Base-by-base conservation (phyloP, 768 basidiomycete species). In the Hirschioporus abietinus region DNA sequence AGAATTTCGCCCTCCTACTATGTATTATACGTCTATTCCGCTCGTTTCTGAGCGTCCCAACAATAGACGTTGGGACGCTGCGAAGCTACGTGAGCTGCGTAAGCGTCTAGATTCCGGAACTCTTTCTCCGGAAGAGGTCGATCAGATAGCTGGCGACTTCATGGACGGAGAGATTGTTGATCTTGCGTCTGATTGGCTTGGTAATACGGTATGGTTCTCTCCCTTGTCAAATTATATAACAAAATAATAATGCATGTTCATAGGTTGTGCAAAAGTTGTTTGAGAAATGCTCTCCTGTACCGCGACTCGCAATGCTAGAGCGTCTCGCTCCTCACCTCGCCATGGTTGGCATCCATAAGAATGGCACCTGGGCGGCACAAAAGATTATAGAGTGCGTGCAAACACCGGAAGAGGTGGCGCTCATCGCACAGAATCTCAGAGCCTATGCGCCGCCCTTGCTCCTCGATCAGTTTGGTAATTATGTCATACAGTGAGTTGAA, bases 361-460 rank as follows among this genome's bases (percentile, higher is more conserved):
- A 99, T 71, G 97, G 97, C 30, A 99, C 97, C 0, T 99, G 97
- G 97, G 96, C 96, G 1, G 96, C 96, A 2, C 97, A 99, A 78
- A 99, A 98, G 84, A 95, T 97, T 74, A 99, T 99, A 67, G 95
- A 98, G 78, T 96, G 95, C 68, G 92, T 95, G 59, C 86, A 89
- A 66, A 89, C 84, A 35, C 88, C 91, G 20, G 95, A 97, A 65
- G 97, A 99, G 76, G 85, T 95, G 65, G 83, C 82, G 7, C 77
- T 96, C 57, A 88, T 99, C 72, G 88, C 92, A 60, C 89, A 91
- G 75, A 92, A 96, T 74, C 78, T 99, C 67, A 82, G 92, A 67
- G 89, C 97, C 0, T 99, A 96, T 75, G 86, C 92, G 12, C 97
- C 97, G 60, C 95, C 97, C 10, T 83, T 99, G 23, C 85, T 99